Evolutionary conservation across 306 rosid genomes (phyloP).

Genomic region (Lagenaria siceraria): DNA sequence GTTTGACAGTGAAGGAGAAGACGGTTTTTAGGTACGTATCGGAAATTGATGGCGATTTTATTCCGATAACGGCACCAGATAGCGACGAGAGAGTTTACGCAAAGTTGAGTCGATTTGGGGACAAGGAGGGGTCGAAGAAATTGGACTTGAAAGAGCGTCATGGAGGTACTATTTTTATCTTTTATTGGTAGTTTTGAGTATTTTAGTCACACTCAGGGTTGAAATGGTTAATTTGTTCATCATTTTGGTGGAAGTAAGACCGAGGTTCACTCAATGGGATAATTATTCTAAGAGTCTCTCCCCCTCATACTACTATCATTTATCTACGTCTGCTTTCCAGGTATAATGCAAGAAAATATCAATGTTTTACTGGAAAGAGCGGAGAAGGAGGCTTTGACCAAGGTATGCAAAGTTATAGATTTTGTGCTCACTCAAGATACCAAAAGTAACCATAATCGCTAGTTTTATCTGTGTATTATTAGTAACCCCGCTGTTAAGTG

Average conservation of each 20-base stretch:
- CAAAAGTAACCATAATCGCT: not conserved
- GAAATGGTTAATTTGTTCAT: not conserved
- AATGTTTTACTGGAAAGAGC: constrained; percentile 43
- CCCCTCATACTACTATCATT: not conserved
- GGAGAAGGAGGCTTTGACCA: constrained; percentile 71
- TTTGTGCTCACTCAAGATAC: constrained; percentile 5
- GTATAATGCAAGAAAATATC: constrained; percentile 52
- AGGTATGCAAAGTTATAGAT: constrained; percentile 35
- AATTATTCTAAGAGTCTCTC: not conserved
- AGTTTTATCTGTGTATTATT: not conserved
- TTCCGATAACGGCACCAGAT: constrained; percentile 73
- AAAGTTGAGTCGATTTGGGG: constrained; percentile 34
- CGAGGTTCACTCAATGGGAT: no score
- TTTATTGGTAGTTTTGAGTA: not conserved
- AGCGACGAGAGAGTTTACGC: constrained; percentile 75
- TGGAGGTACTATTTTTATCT: constrained; percentile 29
- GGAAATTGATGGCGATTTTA: constrained; percentile 75
- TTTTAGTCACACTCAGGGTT: not conserved
- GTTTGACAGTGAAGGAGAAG: constrained; percentile 34
- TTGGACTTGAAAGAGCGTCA: constrained; percentile 22
- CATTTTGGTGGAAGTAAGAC: not conserved
- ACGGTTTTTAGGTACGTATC: constrained; percentile 49
- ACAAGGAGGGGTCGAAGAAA: constrained; percentile 30
- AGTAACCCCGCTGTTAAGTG: not conserved
- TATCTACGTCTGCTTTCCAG: constrained; percentile 29